Evolutionary conservation across 345 rosid species (phyloP).

Genomic region (Camelina hispida): DNA sequence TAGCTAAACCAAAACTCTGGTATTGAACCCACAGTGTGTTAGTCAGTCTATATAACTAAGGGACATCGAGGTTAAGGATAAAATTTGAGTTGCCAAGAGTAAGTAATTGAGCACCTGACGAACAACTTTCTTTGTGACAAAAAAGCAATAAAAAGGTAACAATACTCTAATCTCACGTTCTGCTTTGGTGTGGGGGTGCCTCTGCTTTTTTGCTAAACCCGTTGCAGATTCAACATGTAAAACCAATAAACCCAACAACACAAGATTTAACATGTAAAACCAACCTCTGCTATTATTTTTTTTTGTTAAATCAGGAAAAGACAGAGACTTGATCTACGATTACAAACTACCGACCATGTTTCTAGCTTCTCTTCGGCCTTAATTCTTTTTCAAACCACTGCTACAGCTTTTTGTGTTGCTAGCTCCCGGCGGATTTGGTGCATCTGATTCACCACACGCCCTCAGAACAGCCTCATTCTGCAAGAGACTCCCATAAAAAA

Average conservation of each 20-base stretch:
- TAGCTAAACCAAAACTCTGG: too few species aligned
- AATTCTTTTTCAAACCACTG: constrained; percentile 33
- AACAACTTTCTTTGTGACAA: constrained; percentile 4
- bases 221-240: constrained; percentile 7
- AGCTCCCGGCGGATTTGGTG: constrained; percentile 42
- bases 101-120: background rate
- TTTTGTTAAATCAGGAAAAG: constrained; percentile 8
- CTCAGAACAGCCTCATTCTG: constrained; percentile 78
- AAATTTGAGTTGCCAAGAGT: background rate
- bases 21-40: too few species aligned
- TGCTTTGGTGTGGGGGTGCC: background rate
- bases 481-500: constrained; percentile 25
- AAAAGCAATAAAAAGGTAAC: background rate
- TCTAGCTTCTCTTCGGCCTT: constrained; percentile 26
- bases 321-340: constrained; percentile 16
- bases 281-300: background rate
- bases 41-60: too few species aligned
- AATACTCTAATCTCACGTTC: background rate
- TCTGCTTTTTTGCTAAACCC: background rate
- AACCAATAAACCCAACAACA: constrained; percentile 10
- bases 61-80: too few species aligned
- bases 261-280: background rate
- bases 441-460: constrained; percentile 61
- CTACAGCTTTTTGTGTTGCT: constrained; percentile 32
- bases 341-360: constrained; percentile 11